Base-by-base conservation (phyloP, 2,329 filamentous ascomycete genomes). In the Calonectria pseudoreteaudii region DNA sequence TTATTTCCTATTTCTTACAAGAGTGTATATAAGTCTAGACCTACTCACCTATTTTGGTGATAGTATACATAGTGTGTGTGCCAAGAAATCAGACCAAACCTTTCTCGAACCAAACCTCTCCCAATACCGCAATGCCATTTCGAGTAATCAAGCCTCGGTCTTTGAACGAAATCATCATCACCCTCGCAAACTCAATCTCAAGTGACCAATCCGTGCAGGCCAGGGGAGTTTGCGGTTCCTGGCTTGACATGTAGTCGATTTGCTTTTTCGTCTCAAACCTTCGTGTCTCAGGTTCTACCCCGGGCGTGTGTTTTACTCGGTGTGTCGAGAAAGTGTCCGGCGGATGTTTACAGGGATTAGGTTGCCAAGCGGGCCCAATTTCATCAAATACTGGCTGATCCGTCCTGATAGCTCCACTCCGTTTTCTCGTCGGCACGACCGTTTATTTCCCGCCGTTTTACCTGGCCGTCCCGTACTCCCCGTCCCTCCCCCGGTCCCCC, bases 191-290 rank as follows among this genome's bases (percentile, higher is more conserved):
- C 36, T 41, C 56, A 62, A 62, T 62, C 56, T 62, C 56, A 38
- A 62, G 28, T 41, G n/a, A 36, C 13, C 44, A 47, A 23, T 47
- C 44, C n/a, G 44, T 47, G 44, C 44, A 26, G n/a, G 23, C 34
- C 13, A 34, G 36, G 23, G 13, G 11, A 18, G 18, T 23, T 30
- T 4, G 7, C 18, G 14, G 34, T 20, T 41, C 34, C 34, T 26
- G 56, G 53, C 30, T 62, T 36, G 56, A 41, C 56, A 62, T 62
- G 56, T 41, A 8, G 56, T 62, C 56, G 56, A 62, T 62, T 62
- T 62, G 26, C 56, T 62, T 62, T 62, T 38, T 62, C 10, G 36
- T 41, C 31, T 62, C 56, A 62, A 62, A 62, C 56, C 56, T 62
- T 62, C 2, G 8, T 26, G 44, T 47, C 44, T 47, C 44, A 47